A percentile compares a stretch with the other conserved stretches of the same genome.
These are phyloP conservation scores for Rhododendron williamsianum DNA, from an alignment of 148 eudicot species.

Conservation along the genomic window DNA sequence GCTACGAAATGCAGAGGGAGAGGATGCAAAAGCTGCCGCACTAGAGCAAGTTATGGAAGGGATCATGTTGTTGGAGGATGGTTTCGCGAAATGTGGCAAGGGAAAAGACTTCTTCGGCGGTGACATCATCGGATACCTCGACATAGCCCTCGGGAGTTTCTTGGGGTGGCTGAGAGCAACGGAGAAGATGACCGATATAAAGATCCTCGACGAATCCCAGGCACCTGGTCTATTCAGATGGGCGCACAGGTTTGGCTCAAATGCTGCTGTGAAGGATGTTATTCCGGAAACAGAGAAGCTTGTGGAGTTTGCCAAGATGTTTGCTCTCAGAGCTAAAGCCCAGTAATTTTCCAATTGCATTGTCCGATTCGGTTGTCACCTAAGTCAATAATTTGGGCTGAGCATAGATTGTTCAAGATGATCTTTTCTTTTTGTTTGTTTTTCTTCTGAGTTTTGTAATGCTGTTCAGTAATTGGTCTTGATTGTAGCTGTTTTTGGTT, in stretches of 20 bases:
- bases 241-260: constrained; percentile 23
- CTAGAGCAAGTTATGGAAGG: constrained; percentile 14
- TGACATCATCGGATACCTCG: constrained; percentile 21
- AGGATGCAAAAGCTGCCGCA: neutral
- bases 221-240: constrained; percentile 24
- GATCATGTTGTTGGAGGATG: constrained; percentile 19
- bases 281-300: neutral
- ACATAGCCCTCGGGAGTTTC: constrained; percentile 31
- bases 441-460: too few species aligned
- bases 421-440: too few species aligned
- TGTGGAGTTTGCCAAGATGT: too few species aligned
- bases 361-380: too few species aligned
- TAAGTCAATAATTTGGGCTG: too few species aligned
- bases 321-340: too few species aligned
- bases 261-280: constrained; percentile 28
- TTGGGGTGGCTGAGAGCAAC: constrained; percentile 24
- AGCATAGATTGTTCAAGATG: too few species aligned
- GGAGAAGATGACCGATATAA: constrained; percentile 3
- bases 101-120: constrained; percentile 25
- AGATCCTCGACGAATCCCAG: constrained; percentile 22
- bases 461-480: too few species aligned
- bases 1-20: neutral
- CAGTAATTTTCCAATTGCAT: too few species aligned
- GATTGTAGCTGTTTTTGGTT: too few species aligned
- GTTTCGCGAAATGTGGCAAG: constrained; percentile 24